phyloP scores from a whole-genome alignment of 768 basidiomycete species.

The Trametes meyenii region DNA sequence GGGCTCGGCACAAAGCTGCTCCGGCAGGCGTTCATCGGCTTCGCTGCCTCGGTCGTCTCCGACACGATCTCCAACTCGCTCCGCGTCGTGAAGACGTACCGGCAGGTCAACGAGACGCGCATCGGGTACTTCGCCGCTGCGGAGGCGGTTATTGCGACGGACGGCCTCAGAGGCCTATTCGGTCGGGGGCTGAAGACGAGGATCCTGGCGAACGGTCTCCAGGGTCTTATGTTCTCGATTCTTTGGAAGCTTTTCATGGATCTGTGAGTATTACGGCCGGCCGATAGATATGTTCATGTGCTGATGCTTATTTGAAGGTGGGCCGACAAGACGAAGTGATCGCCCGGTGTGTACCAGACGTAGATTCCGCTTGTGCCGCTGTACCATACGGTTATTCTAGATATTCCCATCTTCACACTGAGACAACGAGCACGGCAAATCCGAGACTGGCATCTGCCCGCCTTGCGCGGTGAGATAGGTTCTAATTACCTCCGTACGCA shows the following conservation, averaged over 20 bases:
- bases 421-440: too few relatives aligned
- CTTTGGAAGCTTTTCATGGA: constrained; percentile 93
- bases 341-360: background rate
- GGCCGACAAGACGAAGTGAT: constrained; percentile 27
- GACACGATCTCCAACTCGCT: constrained; percentile 89
- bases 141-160: constrained; percentile 68
- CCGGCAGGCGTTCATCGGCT: constrained; percentile 91
- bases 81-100: constrained; percentile 92
- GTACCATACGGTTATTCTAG: too few relatives aligned
- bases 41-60: constrained; percentile 80
- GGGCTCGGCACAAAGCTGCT: constrained; percentile 59
- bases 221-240: constrained; percentile 88
- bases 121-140: constrained; percentile 84
- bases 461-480: too few relatives aligned
- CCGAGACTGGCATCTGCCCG: too few relatives aligned
- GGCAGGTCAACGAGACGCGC: constrained; percentile 83
- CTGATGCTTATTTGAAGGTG: constrained; percentile 12
- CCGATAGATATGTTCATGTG: background rate
- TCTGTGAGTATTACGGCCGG: constrained; percentile 55
- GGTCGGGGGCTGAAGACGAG: constrained; percentile 90
- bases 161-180: constrained; percentile 81
- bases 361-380: background rate
- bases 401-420: too few relatives aligned
- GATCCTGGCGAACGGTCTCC: constrained; percentile 87
- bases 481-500: too few relatives aligned